phyloP scores from a whole-genome alignment of 768 basidiomycete genomes.

The Lactarius sp. region DNA sequence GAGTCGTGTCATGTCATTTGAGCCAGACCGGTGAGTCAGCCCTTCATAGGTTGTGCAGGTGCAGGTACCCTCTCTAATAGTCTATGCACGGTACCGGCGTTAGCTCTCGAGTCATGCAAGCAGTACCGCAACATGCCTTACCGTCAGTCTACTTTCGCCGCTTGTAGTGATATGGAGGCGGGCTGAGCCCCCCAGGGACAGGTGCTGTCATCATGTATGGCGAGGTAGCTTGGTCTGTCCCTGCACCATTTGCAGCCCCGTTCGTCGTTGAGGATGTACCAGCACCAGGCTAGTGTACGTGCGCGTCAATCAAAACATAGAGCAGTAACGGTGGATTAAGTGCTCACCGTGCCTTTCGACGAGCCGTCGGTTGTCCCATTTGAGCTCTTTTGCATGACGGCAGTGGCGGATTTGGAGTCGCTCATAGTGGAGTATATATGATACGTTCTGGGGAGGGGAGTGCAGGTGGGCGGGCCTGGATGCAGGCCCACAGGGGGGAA shows the following conservation, averaged over 20 bases:
- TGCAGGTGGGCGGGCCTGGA: not conserved
- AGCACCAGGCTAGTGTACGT: slow-evolving; percentile 80
- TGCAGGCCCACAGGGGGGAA: not conserved
- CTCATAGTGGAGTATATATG: slow-evolving; percentile 1
- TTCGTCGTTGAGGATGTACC: slow-evolving; percentile 55
- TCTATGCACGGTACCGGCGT: too few species aligned
- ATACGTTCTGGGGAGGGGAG: not conserved
- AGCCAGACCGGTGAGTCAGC: not conserved
- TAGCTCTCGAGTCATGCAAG: too few species aligned
- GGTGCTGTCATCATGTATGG: slow-evolving; percentile 21
- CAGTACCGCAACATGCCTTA: not conserved
- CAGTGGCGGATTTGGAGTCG: slow-evolving; percentile 18
- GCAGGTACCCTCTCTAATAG: too few species aligned
- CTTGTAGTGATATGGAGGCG: slow-evolving; percentile 24
- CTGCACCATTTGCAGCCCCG: slow-evolving; percentile 7
- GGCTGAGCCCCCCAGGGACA: slow-evolving; percentile 25
- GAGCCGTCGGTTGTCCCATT: slow-evolving; percentile 38
- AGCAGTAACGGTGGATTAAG: slow-evolving; percentile 87
- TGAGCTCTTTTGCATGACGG: slow-evolving; percentile 21
- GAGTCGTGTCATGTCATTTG: slow-evolving; percentile 17
- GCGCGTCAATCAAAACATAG: slow-evolving; percentile 82
- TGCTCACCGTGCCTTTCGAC: slow-evolving; percentile 90
- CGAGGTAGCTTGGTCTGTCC: slow-evolving; percentile 9
- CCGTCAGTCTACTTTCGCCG: slow-evolving; percentile 15
- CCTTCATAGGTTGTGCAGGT: not conserved